Conservation (phyloP, 495 filamentous ascomycete genomes). For the Evernia prunastri region DNA sequence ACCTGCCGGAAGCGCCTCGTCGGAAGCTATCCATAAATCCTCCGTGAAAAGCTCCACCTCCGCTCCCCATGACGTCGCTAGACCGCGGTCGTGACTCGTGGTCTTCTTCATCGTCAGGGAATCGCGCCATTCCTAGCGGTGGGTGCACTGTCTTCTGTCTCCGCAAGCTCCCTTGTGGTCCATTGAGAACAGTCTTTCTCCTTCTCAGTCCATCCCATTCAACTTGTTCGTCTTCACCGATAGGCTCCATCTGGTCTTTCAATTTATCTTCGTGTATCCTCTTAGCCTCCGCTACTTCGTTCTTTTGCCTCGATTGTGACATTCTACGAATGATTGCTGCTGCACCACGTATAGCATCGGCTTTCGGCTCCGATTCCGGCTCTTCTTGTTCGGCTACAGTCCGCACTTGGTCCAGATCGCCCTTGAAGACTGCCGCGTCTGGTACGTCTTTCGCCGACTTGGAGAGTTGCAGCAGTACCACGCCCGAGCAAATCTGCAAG, state of each 20-base stretch:
- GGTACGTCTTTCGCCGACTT: constrained; percentile 97
- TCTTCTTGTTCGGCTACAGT: constrained; percentile 92
- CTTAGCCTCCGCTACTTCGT: constrained; percentile 73
- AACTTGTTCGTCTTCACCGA: constrained; percentile 66
- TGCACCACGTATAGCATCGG: constrained; percentile 88
- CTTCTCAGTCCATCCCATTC: constrained; percentile 93
- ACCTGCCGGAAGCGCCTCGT: constrained; percentile 37
- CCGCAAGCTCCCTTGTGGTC: constrained; percentile 32
- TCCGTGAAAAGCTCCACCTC: constrained; percentile 30
- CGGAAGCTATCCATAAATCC: constrained; percentile 56
- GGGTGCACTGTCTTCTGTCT: constrained; percentile 57
- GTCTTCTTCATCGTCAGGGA: constrained; percentile 59
- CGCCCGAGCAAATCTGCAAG: constrained; percentile 86
- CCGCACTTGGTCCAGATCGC: constrained; percentile 89
- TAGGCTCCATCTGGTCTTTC: constrained; percentile 63
- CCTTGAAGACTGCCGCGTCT: constrained; percentile 85
- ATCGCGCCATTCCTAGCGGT: constrained; percentile 80
- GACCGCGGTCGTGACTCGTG: constrained; percentile 31
- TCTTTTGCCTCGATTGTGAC: constrained; percentile 66
- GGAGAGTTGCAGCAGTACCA: constrained; percentile 95
- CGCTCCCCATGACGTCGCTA: constrained; percentile 19
- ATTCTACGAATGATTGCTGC: constrained; percentile 84
- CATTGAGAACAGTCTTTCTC: constrained; percentile 62
- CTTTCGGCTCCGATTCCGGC: constrained; percentile 90
- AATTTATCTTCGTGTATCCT: constrained; percentile 71